Base-by-base conservation (phyloP, 2,329 filamentous ascomycete genomes). In the Lachnellula willkommii region DNA sequence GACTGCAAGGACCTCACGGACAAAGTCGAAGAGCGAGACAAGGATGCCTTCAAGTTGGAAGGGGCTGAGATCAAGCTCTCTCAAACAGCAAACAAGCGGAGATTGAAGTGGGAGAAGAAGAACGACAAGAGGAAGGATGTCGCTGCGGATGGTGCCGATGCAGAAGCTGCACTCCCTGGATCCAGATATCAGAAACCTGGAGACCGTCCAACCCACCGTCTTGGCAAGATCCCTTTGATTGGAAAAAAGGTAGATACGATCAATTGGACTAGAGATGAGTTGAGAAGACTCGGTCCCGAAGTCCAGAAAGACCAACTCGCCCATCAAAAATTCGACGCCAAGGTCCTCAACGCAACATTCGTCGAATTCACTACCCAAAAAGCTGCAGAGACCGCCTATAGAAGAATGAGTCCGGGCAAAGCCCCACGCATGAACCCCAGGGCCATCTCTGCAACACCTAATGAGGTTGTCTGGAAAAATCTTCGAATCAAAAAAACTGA, bases 171-270 rank as follows among this genome's bases (percentile, higher is more conserved):
- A 60, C 78, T 79, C 57, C 75, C 89, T 45, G 88, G 89, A 4
- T 82, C 85, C 4, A 85, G 84, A 63, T 95, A 86, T 83, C 75
- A 95, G 48, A 78, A 83, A 24, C 74, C 78, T 9, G 86, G 89
- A 69, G 79, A 90, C 63, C 83, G 91, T 37, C 91, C 91, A 1
- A 84, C 85, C 1, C 90, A 95, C 67, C 81, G 82, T 22, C 73
- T 85, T 52, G 88, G 87, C 69, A 77, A 80, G 2, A 71, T 93
- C n/a, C 81, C 80, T 9, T 78, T 88, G 50, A 81, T 93, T 60
- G 89, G 91, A 60, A 87, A 90, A 68, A 94, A 95, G 70, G 91
- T 96, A 14, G 93, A 99, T 73, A 95, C 92, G 0, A 96, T 99
- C 70, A 84, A 92, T 59, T 96, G 88, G 87, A 88, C 84, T 58